phyloP scores from a whole-genome alignment of 148 eudicot genomes.

The Oxyria digyna region DNA sequence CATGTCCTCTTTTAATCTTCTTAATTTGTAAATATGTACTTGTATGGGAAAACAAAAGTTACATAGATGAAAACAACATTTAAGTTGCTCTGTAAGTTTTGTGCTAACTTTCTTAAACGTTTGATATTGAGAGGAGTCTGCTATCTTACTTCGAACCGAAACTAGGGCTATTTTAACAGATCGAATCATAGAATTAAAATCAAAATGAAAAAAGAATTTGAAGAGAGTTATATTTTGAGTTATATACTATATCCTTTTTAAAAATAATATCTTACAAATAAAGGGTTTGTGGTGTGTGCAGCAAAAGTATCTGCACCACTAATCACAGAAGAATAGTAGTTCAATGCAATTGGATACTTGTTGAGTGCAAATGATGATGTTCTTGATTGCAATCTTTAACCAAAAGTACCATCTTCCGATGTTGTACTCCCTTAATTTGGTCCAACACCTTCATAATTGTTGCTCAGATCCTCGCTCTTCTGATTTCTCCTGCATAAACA shows the following conservation, averaged over 20 bases:
- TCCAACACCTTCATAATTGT: background rate
- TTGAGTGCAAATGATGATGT: background rate
- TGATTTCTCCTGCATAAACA: background rate
- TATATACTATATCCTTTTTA: background rate
- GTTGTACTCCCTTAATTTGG: background rate
- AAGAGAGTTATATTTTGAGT: background rate
- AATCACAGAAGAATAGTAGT: background rate
- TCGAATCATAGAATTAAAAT: too few species aligned
- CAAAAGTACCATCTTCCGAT: background rate
- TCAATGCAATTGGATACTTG: slow-evolving; percentile 1
- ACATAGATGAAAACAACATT: too few species aligned
- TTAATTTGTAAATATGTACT: too few species aligned
- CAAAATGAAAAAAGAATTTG: too few species aligned
- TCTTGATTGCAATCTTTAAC: background rate
- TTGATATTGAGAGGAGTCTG: too few species aligned
- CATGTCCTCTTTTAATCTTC: background rate
- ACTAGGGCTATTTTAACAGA: too few species aligned
- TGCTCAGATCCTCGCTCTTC: background rate
- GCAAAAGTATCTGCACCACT: background rate
- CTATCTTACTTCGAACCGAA: too few species aligned
- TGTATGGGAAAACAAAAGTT: background rate
- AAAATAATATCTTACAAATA: background rate
- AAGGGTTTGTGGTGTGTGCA: background rate
- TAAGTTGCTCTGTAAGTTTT: too few species aligned
- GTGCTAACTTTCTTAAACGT: too few species aligned